Conservation (phyloP, 805 yeast species). For the Myxozyma neglecta region DNA sequence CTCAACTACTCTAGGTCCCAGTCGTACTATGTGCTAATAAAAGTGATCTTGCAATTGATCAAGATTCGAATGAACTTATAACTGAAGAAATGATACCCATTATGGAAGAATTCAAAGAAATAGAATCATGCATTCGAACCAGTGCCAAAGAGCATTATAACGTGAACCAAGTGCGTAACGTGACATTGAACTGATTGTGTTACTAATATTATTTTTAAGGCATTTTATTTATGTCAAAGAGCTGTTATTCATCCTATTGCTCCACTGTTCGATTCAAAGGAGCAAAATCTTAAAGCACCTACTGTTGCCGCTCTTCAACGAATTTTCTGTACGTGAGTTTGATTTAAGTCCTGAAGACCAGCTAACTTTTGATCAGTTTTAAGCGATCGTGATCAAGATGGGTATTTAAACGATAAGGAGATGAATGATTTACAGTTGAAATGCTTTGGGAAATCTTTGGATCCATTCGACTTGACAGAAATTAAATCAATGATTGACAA, state of each 20-base stretch:
- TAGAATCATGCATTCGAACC: conserved; percentile 86
- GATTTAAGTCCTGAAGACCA: not conserved
- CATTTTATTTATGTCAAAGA: conserved; percentile 88
- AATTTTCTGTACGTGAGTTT: conserved; percentile 51
- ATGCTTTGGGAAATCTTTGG: conserved; percentile 66
- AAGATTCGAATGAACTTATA: conserved; percentile 50
- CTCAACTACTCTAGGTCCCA: conserved; percentile 51
- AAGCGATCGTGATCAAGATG: conserved; percentile 90
- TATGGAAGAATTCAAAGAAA: conserved; percentile 86
- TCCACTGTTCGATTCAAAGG: conserved; percentile 90
- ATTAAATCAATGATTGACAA: conserved; percentile 43
- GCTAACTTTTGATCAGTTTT: conserved; percentile 43
- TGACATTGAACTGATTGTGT: not conserved
- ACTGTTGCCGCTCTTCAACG: conserved; percentile 76
- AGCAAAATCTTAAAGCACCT: conserved; percentile 73
- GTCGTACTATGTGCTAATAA: conserved; percentile 89
- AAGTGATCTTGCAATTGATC: conserved; percentile 50
- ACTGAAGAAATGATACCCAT: conserved; percentile 84
- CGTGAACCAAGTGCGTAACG: conserved; percentile 59
- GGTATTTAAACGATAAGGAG: conserved; percentile 69
- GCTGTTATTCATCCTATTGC: conserved; percentile 92
- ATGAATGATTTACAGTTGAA: conserved; percentile 61
- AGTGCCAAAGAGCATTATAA: conserved; percentile 83
- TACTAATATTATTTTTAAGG: conserved; percentile 35
- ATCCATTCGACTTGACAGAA: conserved; percentile 43